A percentile compares a stretch with the other conserved stretches of the same genome.
These are phyloP conservation scores for Rhododendron mucronatum DNA, from an alignment of 148 eudicot species.

Conservation along the genomic window DNA sequence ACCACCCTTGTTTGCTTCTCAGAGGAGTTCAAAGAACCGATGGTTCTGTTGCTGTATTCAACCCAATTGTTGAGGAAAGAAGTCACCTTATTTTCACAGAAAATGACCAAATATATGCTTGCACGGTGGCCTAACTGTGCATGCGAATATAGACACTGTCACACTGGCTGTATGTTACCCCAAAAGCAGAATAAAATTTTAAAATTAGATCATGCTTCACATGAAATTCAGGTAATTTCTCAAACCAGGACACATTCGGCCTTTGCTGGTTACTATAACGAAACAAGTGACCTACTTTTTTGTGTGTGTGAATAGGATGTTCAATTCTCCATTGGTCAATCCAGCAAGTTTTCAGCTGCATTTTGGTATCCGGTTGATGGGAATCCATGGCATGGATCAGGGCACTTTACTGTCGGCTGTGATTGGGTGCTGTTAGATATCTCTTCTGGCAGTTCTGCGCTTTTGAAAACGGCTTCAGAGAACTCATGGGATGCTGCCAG, in stretches of 20 bases:
- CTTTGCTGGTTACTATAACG: background rate
- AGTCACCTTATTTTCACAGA: background rate
- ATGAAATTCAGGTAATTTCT: background rate
- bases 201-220: background rate
- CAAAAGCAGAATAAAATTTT: background rate
- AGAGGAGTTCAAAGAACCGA: background rate
- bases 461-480: constrained; percentile 17
- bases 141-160: background rate
- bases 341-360: constrained; percentile 77
- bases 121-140: background rate
- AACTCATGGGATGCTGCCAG: constrained; percentile 65
- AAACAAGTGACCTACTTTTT: background rate
- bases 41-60: background rate
- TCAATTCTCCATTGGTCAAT: constrained; percentile 68
- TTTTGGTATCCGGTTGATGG: constrained; percentile 87
- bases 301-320: constrained; percentile 51
- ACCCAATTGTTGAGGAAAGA: background rate
- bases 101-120: background rate
- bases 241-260: background rate
- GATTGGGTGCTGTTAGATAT: constrained; percentile 72
- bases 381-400: constrained; percentile 71
- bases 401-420: constrained; percentile 69
- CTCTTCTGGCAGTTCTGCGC: constrained; percentile 28
- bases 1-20: background rate
- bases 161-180: background rate